These are phyloP conservation scores for Adansonia digitata DNA, from an alignment of 345 rosid genomes.

Conservation along the genomic window DNA sequence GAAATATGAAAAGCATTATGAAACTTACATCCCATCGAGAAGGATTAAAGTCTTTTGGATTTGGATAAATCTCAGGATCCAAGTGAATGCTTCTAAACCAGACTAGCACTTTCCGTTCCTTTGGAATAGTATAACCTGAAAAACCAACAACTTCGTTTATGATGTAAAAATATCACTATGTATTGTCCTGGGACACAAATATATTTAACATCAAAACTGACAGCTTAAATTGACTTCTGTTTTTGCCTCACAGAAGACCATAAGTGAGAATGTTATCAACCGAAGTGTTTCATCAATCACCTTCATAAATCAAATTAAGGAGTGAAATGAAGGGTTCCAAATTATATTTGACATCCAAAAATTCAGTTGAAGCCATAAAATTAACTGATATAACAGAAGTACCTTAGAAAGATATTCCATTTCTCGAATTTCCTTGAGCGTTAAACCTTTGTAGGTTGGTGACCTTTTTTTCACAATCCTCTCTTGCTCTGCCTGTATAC, in stretches of 20 bases:
- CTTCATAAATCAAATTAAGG: background rate
- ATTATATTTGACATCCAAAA: too few species aligned
- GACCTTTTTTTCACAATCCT: background rate
- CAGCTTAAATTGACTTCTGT: background rate
- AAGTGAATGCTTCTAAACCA: background rate
- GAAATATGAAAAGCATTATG: background rate
- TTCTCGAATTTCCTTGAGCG: background rate
- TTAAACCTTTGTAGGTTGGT: background rate
- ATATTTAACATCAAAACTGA: background rate
- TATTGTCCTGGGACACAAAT: background rate
- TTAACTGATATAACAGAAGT: background rate
- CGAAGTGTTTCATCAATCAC: background rate
- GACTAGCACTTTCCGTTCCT: background rate
- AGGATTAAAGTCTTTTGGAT: background rate
- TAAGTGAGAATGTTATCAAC: background rate
- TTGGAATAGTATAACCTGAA: background rate
- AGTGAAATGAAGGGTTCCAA: background rate
- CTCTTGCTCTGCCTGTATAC: background rate
- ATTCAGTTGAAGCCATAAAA: too few species aligned
- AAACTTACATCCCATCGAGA: background rate
- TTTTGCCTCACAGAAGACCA: background rate
- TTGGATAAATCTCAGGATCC: conserved; percentile 1
- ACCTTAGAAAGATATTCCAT: background rate
- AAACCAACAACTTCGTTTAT: background rate
- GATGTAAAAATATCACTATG: background rate